Evolutionary conservation across 176 grass and related monocot genomes (phyloP).

Genomic region (Dactylis glomerata): DNA sequence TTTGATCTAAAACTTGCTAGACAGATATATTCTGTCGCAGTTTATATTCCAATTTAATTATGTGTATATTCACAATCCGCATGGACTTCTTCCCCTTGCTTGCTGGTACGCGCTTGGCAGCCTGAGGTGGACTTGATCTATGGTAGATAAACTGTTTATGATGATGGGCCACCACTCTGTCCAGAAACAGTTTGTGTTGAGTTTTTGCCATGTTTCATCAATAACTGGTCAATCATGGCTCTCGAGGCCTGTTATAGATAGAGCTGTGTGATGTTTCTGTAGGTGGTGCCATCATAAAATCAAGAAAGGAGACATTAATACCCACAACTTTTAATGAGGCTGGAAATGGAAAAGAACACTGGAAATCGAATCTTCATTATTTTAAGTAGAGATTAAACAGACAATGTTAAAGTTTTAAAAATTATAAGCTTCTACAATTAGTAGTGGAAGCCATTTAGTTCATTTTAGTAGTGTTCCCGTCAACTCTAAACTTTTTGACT

Average conservation of each 20-base stretch:
- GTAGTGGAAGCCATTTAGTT: background rate
- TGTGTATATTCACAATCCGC: background rate
- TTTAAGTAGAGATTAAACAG: background rate
- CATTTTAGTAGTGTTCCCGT: background rate
- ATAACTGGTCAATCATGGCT: constrained; percentile 28
- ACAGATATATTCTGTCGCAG: background rate
- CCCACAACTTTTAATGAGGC: background rate
- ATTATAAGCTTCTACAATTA: background rate
- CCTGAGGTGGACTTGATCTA: constrained; percentile 12
- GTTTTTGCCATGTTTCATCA: constrained; percentile 5
- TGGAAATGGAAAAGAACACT: background rate
- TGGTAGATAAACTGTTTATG: background rate
- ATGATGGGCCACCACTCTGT: constrained; percentile 11
- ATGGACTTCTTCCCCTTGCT: background rate
- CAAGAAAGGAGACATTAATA: background rate
- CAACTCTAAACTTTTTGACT: constrained; percentile 7
- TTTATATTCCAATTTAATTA: background rate
- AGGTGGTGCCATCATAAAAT: constrained; percentile 22
- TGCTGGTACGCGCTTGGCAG: background rate
- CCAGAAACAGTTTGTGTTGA: constrained; percentile 2
- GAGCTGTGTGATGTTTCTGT: constrained; percentile 1
- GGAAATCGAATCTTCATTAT: background rate
- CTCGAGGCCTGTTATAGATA: background rate
- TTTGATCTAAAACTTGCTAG: constrained; percentile 1
- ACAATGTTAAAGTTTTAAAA: background rate